Evolutionary conservation across 169 alveolate genomes (phyloP).

Genomic region (Plasmodium inui): DNA sequence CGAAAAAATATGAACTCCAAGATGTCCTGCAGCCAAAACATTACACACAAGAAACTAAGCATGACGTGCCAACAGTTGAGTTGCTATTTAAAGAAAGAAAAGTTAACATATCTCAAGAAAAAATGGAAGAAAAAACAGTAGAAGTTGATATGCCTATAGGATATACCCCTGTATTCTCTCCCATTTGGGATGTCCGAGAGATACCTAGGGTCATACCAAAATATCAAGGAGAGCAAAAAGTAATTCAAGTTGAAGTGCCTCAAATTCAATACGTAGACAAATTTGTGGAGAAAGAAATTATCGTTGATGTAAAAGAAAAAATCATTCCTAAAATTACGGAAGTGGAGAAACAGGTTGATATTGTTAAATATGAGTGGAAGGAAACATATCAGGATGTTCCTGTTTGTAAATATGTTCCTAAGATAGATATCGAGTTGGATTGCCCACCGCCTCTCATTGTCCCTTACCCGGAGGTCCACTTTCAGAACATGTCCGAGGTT

Average conservation of each 20-base stretch:
- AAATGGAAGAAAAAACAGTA: conserved; percentile 83
- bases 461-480: conserved; percentile 86
- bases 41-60: conserved; percentile 87
- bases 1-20: conserved; percentile 85
- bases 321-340: conserved; percentile 88
- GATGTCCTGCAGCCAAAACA: conserved; percentile 87
- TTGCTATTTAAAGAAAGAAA: conserved; percentile 84
- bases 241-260: conserved; percentile 88
- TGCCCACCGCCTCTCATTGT: conserved; percentile 91
- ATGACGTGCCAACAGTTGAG: conserved; percentile 88
- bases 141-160: conserved; percentile 88
- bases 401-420: conserved; percentile 89
- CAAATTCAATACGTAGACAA: conserved; percentile 87
- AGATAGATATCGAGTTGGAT: conserved; percentile 89
- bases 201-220: conserved; percentile 89
- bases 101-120: conserved; percentile 81
- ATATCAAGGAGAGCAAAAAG: conserved; percentile 89
- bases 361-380: conserved; percentile 89
- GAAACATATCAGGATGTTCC: conserved; percentile 89
- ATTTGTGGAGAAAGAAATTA: conserved; percentile 88
- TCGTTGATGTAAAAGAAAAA: conserved; percentile 89
- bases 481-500: conserved; percentile 75
- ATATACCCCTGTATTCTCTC: conserved; percentile 87
- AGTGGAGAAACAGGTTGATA: conserved; percentile 88
- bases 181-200: conserved; percentile 90